phyloP scores from a whole-genome alignment of 441 rosid genomes.

The Populus tomentosa region DNA sequence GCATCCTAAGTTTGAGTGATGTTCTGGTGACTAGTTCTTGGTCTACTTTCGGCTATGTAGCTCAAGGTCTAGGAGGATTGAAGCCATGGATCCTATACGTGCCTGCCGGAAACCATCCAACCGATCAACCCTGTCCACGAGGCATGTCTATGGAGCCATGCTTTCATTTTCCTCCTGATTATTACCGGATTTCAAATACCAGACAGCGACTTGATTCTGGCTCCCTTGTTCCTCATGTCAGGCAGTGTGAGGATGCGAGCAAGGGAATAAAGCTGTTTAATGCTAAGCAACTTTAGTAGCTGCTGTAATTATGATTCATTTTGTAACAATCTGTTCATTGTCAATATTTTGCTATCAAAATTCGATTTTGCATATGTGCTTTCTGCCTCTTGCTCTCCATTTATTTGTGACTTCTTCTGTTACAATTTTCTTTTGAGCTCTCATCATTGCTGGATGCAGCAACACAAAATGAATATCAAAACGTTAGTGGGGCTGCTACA shows the following conservation, averaged over 20 bases:
- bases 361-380: neutral
- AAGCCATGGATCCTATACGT: conserved; percentile 61
- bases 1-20: conserved; percentile 54
- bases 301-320: neutral
- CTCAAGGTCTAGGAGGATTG: conserved; percentile 24
- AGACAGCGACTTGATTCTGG: conserved; percentile 31
- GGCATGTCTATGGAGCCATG: conserved; percentile 70
- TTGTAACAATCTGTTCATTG: neutral
- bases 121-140: conserved; percentile 49
- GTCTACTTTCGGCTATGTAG: conserved; percentile 66
- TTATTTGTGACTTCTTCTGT: no score
- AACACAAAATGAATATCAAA: neutral
- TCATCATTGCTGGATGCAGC: neutral
- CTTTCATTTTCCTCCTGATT: conserved; percentile 45
- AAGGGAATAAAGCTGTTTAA: conserved; percentile 58
- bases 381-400: neutral
- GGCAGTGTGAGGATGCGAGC: conserved; percentile 70
- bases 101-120: conserved; percentile 38
- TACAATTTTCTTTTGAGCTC: neutral
- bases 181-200: conserved; percentile 37
- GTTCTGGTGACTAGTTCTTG: conserved; percentile 52
- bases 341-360: neutral
- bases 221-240: conserved; percentile 47
- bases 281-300: neutral
- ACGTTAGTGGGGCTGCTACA: neutral